Conservation (phyloP, 2,329 filamentous ascomycete genomes). For the Nannizzia gypsea region DNA sequence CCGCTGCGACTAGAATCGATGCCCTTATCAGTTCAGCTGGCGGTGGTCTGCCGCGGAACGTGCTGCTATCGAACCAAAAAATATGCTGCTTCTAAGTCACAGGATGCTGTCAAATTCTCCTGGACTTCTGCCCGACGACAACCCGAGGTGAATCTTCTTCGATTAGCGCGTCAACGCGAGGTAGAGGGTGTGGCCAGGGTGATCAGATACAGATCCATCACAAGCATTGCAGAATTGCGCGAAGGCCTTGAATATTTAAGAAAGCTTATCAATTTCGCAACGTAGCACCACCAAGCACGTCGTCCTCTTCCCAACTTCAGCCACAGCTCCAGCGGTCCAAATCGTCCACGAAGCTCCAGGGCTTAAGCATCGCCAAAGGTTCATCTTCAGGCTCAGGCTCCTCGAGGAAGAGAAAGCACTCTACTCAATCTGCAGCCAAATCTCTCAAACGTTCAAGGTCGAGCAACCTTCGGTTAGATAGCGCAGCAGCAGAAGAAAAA, state of each 20-base stretch:
- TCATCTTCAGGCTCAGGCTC: not conserved
- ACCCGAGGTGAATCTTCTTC: constrained; percentile 20
- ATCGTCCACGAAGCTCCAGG: not conserved
- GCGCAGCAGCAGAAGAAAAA: not conserved
- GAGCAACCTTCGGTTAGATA: constrained; percentile 3
- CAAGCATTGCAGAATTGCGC: constrained; percentile 19
- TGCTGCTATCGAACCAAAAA: constrained; percentile 16
- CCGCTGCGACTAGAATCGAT: constrained; percentile 1
- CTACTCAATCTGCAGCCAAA: constrained; percentile 2
- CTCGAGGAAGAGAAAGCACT: not conserved
- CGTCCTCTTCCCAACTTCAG: constrained; percentile 3
- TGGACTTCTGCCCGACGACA: constrained; percentile 21
- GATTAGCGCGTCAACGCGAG: constrained; percentile 16
- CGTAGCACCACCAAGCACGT: not conserved
- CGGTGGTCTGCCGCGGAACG: constrained; percentile 19
- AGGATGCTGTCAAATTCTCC: constrained; percentile 23
- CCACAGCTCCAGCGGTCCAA: constrained; percentile 1
- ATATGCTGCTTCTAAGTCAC: constrained; percentile 9
- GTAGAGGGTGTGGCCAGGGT: constrained; percentile 20
- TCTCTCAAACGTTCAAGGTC: constrained; percentile 6
- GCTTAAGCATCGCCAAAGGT: not conserved
- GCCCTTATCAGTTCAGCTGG: constrained; percentile 5
- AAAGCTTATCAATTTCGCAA: constrained; percentile 14
- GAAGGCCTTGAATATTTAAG: constrained; percentile 18
- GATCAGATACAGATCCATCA: constrained; percentile 20